Percentiles rank a stretch among this genome's conserved stretches.
Conservation (phyloP, 1,284 basidiomycete species). For the Ganoderma meredithae region DNA sequence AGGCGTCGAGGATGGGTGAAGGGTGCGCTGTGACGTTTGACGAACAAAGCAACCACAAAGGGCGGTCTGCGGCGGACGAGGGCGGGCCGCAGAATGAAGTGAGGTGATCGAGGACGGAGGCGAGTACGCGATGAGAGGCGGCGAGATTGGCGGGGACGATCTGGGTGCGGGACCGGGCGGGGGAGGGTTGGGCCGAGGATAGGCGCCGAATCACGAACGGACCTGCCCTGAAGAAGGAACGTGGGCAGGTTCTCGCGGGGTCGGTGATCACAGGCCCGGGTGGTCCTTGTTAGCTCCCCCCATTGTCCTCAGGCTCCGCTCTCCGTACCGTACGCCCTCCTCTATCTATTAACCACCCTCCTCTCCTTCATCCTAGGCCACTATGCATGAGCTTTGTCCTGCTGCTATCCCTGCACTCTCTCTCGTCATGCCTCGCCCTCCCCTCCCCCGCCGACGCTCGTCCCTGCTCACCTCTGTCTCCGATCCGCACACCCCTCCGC, state of each 20-base stretch:
- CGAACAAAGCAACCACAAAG: neutral
- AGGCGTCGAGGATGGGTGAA: neutral
- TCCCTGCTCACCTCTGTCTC: slow-evolving; percentile 42
- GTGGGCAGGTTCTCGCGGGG: slow-evolving; percentile 36
- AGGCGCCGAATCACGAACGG: slow-evolving; percentile 31
- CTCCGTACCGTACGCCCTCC: slow-evolving; percentile 39
- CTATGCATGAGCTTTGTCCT: slow-evolving; percentile 44
- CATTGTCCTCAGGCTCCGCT: slow-evolving; percentile 35
- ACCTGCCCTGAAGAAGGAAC: slow-evolving; percentile 43
- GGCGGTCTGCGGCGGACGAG: neutral
- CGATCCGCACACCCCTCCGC: slow-evolving; percentile 48
- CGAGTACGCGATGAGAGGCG: slow-evolving; percentile 22
- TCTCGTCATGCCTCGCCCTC: slow-evolving; percentile 46
- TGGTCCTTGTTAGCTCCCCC: slow-evolving; percentile 35
- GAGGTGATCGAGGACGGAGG: slow-evolving; percentile 23
- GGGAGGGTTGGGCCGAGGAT: slow-evolving; percentile 13
- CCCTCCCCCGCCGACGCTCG: slow-evolving; percentile 42
- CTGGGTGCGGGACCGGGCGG: slow-evolving; percentile 2
- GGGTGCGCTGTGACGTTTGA: neutral
- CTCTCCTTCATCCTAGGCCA: slow-evolving; percentile 43
- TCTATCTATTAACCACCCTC: slow-evolving; percentile 36
- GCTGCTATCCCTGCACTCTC: slow-evolving; percentile 44
- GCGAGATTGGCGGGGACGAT: slow-evolving; percentile 31
- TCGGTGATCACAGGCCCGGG: slow-evolving; percentile 31
- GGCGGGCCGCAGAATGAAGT: slow-evolving; percentile 8